Evolutionary conservation across 164 flowering plant genomes (phyloP), one percentile per base, ranked within the genome.

Genomic region (Euptelea pleiosperma): DNA sequence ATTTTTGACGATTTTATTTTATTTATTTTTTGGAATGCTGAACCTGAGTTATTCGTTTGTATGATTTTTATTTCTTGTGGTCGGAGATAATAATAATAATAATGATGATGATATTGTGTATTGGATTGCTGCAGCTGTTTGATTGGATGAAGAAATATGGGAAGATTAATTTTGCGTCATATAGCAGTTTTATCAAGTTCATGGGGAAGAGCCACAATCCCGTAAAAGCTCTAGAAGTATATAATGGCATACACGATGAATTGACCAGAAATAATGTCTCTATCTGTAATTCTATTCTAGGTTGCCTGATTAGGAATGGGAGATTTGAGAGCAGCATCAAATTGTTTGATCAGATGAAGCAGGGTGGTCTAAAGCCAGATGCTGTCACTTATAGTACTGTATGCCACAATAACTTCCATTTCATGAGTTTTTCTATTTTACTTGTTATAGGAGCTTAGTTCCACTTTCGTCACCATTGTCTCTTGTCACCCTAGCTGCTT

Each of bases 331-430:
- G 69, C 62, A 63, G 84, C 70, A 40, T 89, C 28, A 80, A 81
- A 64, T 58, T 85, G 62, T 89, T 87, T 79, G 67, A 73, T 65
- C 76, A 89, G 73, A 89, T 92, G 98, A 89, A 89, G 84, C 77
- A 61, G 55, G 73, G 73, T 62, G 95, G 96, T 58, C 64, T 92
- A 16, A 65, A 18, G 22, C 95, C 98, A 48, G 93, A 92, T 80
- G 77, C 57, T 51, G 70, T 87, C 40, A 87, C 98, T 2, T 92
- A 87, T 63, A 87, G 89, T 60, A 82, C 95, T 69, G 98, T 92
- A 84, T 47, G 85, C 33, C 39, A 51, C 36, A 57, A 30, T 51
- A 49, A 24, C 65, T 59, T 21, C 42, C 26, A 21, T 6, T 22
- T 18, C 6, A 34, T 58, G 12, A 40, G 24, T 10, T 55, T 51